Evolutionary conservation across 1,284 basidiomycete species (phyloP).

Genomic region (Ceratobasidium sp.): DNA sequence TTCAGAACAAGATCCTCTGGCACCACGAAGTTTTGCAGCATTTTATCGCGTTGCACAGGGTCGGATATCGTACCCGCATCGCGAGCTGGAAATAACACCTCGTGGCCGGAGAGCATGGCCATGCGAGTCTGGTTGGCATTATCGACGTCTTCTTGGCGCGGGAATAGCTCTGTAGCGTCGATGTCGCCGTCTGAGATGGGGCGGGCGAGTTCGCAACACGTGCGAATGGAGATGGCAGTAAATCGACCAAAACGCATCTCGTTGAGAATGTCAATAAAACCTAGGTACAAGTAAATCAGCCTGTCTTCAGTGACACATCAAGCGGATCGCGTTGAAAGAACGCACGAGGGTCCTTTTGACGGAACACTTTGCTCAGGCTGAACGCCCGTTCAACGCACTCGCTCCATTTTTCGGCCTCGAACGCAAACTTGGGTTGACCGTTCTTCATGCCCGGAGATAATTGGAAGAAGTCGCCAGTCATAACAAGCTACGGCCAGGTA

Average conservation of each 20-base stretch:
- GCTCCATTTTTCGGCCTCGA: conserved; percentile 90
- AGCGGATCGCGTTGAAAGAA: no score
- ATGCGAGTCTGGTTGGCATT: conserved; percentile 76
- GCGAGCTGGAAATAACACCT: conserved; percentile 60
- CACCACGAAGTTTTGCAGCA: conserved; percentile 52
- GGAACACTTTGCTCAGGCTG: conserved; percentile 90
- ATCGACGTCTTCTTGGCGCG: conserved; percentile 85
- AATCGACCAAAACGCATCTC: conserved; percentile 88
- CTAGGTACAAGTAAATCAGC: conserved; percentile 57
- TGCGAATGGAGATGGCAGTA: conserved; percentile 62
- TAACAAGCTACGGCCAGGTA: conserved; percentile 70
- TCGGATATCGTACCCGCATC: conserved; percentile 69
- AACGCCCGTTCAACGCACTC: conserved; percentile 79
- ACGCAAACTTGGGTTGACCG: conserved; percentile 71
- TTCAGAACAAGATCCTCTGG: conserved; percentile 67
- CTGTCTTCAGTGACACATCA: no score
- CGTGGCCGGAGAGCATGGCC: conserved; percentile 55
- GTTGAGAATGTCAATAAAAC: conserved; percentile 90
- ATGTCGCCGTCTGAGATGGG: conserved; percentile 75
- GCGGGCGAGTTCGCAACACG: conserved; percentile 71
- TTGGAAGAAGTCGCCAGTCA: conserved; percentile 98
- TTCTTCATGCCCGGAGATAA: conserved; percentile 85
- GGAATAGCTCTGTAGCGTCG: conserved; percentile 86
- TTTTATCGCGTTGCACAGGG: conserved; percentile 48
- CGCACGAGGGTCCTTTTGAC: conserved; percentile 65